These are phyloP conservation scores for Cunninghamia lanceolata DNA, from an alignment of 75 land plant genomes.

Conservation along the genomic window DNA sequence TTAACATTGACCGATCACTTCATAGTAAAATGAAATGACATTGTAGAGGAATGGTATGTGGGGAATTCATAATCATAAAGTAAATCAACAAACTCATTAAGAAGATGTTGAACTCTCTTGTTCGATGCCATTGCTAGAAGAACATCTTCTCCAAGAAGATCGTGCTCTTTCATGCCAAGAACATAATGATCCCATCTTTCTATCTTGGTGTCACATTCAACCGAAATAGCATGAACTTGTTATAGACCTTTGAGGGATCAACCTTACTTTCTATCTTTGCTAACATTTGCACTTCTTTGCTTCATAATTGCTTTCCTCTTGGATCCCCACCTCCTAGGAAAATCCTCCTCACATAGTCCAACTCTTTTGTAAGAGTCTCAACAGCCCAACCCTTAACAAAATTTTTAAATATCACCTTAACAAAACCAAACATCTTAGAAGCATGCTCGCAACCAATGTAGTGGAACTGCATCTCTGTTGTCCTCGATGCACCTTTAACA, in stretches of 20 bases:
- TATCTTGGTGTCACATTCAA: too few relatives aligned
- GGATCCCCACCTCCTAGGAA: conserved; percentile 62
- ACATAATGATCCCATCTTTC: too few relatives aligned
- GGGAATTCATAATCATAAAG: conserved; percentile 77
- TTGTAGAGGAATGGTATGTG: too few relatives aligned
- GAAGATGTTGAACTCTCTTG: conserved; percentile 78
- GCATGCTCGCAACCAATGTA: conserved; percentile 76
- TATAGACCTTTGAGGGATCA: conserved; percentile 43
- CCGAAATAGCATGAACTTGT: conserved; percentile 35
- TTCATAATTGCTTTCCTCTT: conserved; percentile 52
- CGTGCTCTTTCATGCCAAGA: conserved; percentile 91
- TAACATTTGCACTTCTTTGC: conserved; percentile 42
- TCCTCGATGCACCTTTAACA: conserved; percentile 23
- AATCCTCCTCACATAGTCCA: conserved; percentile 70
- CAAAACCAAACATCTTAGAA: conserved; percentile 89
- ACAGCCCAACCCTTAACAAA: conserved; percentile 66
- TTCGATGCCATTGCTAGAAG: conserved; percentile 98
- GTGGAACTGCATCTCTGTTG: conserved; percentile 67
- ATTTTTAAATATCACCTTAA: conserved; percentile 68
- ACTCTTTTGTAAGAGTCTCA: conserved; percentile 58
- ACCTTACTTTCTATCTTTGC: conserved; percentile 29
- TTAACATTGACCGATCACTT: too few relatives aligned
- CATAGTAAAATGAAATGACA: too few relatives aligned
- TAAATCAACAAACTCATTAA: conserved; percentile 89
- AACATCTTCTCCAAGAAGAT: conserved; percentile 78